Evolutionary conservation across 192 early-diverging fungal genomes (phyloP), one percentile per base, ranked within the genome.

Genomic region (Coemansia sp.): DNA sequence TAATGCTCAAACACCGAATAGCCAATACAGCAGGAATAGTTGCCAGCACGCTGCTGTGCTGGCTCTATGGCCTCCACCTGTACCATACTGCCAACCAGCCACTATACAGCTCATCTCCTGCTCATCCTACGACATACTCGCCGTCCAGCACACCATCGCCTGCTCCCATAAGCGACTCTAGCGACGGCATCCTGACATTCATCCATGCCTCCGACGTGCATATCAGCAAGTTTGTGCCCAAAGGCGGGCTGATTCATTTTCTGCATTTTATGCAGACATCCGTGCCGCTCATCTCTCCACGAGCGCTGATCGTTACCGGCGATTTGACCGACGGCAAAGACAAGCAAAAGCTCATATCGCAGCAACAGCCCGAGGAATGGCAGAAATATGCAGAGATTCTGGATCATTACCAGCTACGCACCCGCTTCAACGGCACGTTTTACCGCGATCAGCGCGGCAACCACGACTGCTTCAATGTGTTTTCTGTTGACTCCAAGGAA

Each of bases 381-480:
- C 32, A 43, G 34, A 77, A 85, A 6, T 95, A 96, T 54, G 61
- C 82, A 16, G 60, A 53, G 0, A 79, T 87, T 2, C 68, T 96
- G 11, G 71, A 86, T 5, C 62, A 64, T 15, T 64, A 84, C 10
- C 64, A 69, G 5, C 65, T 88, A 0, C 55, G 76, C 31, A 38
- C 32, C 0, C 72, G 81, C 17, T 69, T 84, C 42, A 67, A 76
- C 61, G 82, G 81, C 12, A 60, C 68, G 6, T 91, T 88, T 36
- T 92, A 85, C 79, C 87, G 84, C 60, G 94, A 96, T 70, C 79
- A 90, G 56, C 80, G 94, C n/a, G 94, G 94, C 3, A 95, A 96
- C 62, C 94, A 96, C 71, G 94, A 96, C 53, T 93, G 92, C 59
- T 96, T 93, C 66, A 83, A 93, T 54, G 80, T 93, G 3, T 81